Conservation (phyloP, 371 early-diverging fungal genomes). For the Zopfochytrium polystomum region DNA sequence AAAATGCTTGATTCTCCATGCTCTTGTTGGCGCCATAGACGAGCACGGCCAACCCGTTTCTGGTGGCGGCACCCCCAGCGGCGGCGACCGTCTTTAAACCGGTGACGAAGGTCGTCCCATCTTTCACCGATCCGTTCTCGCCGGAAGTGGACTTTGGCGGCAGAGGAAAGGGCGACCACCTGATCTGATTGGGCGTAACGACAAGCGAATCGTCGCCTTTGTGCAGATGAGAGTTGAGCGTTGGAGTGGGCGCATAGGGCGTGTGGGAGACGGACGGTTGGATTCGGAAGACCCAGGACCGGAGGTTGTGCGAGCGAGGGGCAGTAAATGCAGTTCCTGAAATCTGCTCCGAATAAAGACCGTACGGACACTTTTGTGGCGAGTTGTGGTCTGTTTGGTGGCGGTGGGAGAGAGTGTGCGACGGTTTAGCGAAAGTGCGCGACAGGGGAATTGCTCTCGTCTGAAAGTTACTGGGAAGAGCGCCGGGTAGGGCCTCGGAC, state of each 20-base stretch:
- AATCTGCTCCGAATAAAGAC: constrained; percentile 92
- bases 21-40: constrained; percentile 73
- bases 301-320: constrained; percentile 77
- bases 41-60: constrained; percentile 80
- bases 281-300: constrained; percentile 94
- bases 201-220: constrained; percentile 23
- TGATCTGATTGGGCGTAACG: constrained; percentile 82
- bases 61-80: constrained; percentile 79
- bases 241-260: constrained; percentile 58
- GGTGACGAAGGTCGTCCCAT: constrained; percentile 65
- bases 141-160: too few species aligned
- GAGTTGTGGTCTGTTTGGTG: constrained; percentile 74
- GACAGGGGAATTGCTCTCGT: not conserved
- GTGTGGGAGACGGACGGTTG: constrained; percentile 86
- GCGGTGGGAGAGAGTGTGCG: not conserved
- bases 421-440: not conserved
- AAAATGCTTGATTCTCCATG: constrained; percentile 79
- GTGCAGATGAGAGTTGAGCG: constrained; percentile 5
- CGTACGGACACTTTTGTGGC: constrained; percentile 87
- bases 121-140: constrained; percentile 12
- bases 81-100: constrained; percentile 83
- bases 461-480: constrained; percentile 62
- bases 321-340: constrained; percentile 95
- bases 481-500: constrained; percentile 79
- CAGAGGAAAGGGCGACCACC: constrained; percentile 90